phyloP scores from a whole-genome alignment of 1,284 basidiomycete species.

The Trichosporon sp. region DNA sequence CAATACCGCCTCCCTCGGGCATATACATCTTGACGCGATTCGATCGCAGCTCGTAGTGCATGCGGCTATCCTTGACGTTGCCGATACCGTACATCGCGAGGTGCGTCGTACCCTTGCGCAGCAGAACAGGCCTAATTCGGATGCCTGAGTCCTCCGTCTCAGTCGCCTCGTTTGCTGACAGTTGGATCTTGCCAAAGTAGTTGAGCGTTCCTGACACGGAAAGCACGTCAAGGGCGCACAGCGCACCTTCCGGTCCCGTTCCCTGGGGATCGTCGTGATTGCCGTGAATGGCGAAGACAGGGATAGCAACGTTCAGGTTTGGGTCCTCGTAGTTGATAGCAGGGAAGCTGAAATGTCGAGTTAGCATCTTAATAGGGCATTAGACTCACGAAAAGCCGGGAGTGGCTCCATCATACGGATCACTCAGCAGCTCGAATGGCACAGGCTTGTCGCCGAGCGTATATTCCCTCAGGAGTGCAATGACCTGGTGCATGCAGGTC shows the following conservation, averaged over 20 bases:
- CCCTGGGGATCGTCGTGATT: slow-evolving; percentile 99
- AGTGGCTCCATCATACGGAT: slow-evolving; percentile 85
- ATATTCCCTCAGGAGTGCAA: slow-evolving; percentile 86
- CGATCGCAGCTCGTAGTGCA: slow-evolving; percentile 92
- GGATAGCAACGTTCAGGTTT: slow-evolving; percentile 91
- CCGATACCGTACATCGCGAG: slow-evolving; percentile 93
- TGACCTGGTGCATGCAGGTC: slow-evolving; percentile 83
- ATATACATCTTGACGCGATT: slow-evolving; percentile 95
- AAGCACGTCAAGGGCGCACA: slow-evolving; percentile 92
- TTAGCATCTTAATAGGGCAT: neutral
- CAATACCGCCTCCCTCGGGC: slow-evolving; percentile 77
- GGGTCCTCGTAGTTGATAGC: slow-evolving; percentile 97
- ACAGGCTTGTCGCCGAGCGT: slow-evolving; percentile 86
- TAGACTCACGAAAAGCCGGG: slow-evolving; percentile 74
- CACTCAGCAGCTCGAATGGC: slow-evolving; percentile 83
- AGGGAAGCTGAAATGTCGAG: slow-evolving; percentile 70
- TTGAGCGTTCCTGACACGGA: slow-evolving; percentile 93
- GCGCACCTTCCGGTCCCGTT: slow-evolving; percentile 86
- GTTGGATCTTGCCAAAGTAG: slow-evolving; percentile 86
- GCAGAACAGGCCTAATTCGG: slow-evolving; percentile 82
- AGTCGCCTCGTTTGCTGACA: slow-evolving; percentile 63
- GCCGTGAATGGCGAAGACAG: slow-evolving; percentile 97
- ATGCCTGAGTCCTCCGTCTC: slow-evolving; percentile 64
- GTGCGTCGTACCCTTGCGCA: slow-evolving; percentile 83
- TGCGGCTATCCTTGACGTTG: slow-evolving; percentile 92